A percentile compares a stretch with the other conserved stretches of the same genome.
Conservation (phyloP, 306 rosid genomes). For the Trichosanthes truncata region DNA sequence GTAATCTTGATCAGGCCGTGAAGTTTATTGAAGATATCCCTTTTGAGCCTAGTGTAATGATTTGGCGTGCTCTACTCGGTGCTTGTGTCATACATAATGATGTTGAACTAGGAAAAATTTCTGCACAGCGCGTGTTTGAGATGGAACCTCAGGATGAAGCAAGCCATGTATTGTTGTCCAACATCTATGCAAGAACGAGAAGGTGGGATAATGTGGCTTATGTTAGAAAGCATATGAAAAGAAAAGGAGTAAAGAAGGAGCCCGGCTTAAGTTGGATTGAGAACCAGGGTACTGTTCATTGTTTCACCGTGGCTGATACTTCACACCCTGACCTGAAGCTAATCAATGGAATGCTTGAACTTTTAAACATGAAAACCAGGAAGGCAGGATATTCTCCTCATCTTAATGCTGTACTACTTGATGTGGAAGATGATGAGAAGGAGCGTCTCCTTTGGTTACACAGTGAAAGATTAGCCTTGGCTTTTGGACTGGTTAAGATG, state of each 20-base stretch:
- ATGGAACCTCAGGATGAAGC: constrained; percentile 76
- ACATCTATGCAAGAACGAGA: constrained; percentile 53
- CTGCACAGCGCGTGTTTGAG: constrained; percentile 53
- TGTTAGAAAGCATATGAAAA: constrained; percentile 67
- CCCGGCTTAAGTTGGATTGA: constrained; percentile 86
- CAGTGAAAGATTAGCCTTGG: constrained; percentile 77
- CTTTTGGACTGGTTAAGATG: constrained; percentile 55
- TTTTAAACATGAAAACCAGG: constrained; percentile 46
- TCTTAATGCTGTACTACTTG: constrained; percentile 42
- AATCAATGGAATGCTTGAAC: constrained; percentile 51
- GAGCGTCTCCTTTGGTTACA: constrained; percentile 63
- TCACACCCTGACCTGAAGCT: constrained; percentile 57
- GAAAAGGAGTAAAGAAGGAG: constrained; percentile 66
- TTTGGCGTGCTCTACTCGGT: constrained; percentile 77
- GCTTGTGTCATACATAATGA: constrained; percentile 69
- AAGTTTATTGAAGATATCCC: constrained; percentile 57
- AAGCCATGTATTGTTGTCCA: constrained; percentile 61
- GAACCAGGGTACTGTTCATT: constrained; percentile 47
- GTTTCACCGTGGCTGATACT: constrained; percentile 50
- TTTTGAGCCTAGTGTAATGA: constrained; percentile 66
- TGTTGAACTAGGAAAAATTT: constrained; percentile 43
- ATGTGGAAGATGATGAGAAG: constrained; percentile 70
- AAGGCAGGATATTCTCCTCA: constrained; percentile 56
- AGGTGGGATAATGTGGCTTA: constrained; percentile 58
- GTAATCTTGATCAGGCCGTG: constrained; percentile 53